Conservation (phyloP, 106 monocot genomes). For the Phalaenopsis aphrodite region DNA sequence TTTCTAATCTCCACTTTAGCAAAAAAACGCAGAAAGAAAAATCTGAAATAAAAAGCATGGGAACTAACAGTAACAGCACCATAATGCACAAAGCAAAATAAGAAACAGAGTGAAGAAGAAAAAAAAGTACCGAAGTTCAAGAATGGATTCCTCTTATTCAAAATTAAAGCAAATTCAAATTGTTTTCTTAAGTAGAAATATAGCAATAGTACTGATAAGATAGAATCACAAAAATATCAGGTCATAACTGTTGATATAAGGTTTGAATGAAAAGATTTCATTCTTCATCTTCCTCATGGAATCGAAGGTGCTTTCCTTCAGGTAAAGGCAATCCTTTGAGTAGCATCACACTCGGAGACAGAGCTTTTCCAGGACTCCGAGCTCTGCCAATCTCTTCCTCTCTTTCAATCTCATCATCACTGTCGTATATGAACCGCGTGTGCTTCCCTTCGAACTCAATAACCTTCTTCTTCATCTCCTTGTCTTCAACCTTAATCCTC, state of each 20-base stretch:
- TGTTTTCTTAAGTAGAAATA: background rate
- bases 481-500: conserved; percentile 31
- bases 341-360: conserved; percentile 25
- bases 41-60: no score
- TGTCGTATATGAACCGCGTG: conserved; percentile 68
- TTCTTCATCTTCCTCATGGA: conserved; percentile 55
- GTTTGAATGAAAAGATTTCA: background rate
- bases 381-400: conserved; percentile 18
- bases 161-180: background rate
- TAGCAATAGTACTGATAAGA: background rate
- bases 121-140: no score
- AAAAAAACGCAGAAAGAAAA: no score
- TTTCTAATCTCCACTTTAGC: no score
- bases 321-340: conserved; percentile 75
- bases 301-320: conserved; percentile 82
- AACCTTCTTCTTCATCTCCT: conserved; percentile 14
- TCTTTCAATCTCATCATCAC: conserved; percentile 59
- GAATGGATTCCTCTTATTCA: background rate
- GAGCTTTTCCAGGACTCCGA: background rate
- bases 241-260: background rate
- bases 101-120: no score
- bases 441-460: conserved; percentile 63
- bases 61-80: no score
- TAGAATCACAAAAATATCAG: background rate
- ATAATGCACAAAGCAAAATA: no score